Percentiles rank a stretch among this genome's conserved stretches.
Evolutionary conservation across 169 alveolate genomes (phyloP).

Genomic region (Eimeria falciformis): DNA sequence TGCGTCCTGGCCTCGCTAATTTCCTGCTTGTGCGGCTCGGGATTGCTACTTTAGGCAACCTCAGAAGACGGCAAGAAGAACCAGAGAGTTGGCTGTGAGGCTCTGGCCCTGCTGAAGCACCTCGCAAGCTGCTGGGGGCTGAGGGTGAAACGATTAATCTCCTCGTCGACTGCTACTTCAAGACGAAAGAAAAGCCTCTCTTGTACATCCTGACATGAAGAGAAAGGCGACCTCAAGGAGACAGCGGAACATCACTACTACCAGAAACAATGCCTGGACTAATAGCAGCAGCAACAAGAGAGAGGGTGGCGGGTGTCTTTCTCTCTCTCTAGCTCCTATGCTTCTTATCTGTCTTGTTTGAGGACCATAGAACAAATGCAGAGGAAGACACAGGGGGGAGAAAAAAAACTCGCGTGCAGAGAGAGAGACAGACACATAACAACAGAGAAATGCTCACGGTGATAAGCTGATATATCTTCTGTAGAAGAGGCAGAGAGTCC

Average conservation of each 20-base stretch:
- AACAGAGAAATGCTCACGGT: not conserved
- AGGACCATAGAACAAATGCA: too few species aligned
- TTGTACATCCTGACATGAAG: not conserved
- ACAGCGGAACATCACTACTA: not conserved
- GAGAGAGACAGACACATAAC: not conserved
- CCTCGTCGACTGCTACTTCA: slow-evolving; percentile 1
- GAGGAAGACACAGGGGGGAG: too few species aligned
- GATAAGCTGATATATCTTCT: not conserved
- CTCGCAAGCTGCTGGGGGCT: not conserved
- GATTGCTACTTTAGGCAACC: too few species aligned
- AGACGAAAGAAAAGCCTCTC: slow-evolving; percentile 1
- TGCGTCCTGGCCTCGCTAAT: too few species aligned
- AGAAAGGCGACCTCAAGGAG: not conserved
- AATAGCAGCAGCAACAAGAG: not conserved
- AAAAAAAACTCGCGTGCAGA: too few species aligned
- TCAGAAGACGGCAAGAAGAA: too few species aligned
- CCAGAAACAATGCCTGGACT: not conserved
- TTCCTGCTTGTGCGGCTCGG: too few species aligned
- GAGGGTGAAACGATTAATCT: not conserved
- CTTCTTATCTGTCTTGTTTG: too few species aligned
- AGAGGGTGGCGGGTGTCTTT: not conserved
- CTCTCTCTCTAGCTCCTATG: too few species aligned
- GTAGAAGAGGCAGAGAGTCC: not conserved
- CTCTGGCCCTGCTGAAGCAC: not conserved
- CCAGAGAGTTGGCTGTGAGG: too few species aligned